Evolutionary conservation across 208 protist genomes (phyloP).

Genomic region (Crithidia fasciculata): DNA sequence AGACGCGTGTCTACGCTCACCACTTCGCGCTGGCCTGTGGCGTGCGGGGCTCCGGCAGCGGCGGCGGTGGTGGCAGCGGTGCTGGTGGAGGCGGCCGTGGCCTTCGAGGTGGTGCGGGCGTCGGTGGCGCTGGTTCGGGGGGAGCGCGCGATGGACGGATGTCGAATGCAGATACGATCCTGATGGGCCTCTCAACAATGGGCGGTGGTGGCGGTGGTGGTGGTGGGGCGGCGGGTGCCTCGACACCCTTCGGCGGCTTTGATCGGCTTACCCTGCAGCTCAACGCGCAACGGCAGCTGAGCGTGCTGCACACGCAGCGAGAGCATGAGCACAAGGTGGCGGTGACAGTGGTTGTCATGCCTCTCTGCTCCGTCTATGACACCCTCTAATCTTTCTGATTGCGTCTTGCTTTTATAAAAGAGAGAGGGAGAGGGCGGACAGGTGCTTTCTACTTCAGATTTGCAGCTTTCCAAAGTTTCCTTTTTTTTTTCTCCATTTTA

Average conservation of each 20-base stretch:
- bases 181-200: constrained; percentile 25
- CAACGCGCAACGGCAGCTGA: constrained; percentile 71
- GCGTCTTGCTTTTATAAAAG: not conserved
- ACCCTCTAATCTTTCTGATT: constrained; percentile 8
- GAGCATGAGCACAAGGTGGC: constrained; percentile 71
- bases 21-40: constrained; percentile 77
- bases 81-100: constrained; percentile 5
- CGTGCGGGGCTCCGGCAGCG: constrained; percentile 22
- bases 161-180: constrained; percentile 30
- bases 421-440: not conserved
- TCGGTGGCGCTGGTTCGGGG: too few relatives aligned
- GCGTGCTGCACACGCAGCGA: constrained; percentile 71
- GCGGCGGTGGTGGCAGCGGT: constrained; percentile 4
- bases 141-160: constrained; percentile 62
- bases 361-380: constrained; percentile 44
- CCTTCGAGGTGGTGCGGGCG: not conserved
- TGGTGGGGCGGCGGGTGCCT: constrained; percentile 1
- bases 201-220: constrained; percentile 11
- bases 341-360: constrained; percentile 70
- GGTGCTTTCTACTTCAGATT: too few relatives aligned
- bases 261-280: constrained; percentile 80
- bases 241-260: constrained; percentile 53
- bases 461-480: too few relatives aligned
- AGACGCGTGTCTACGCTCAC: constrained; percentile 64
- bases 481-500: too few relatives aligned